A percentile compares a stretch with the other conserved stretches of the same genome.
Conservation (phyloP, 805 yeast species). For the Pichia manshurica region DNA sequence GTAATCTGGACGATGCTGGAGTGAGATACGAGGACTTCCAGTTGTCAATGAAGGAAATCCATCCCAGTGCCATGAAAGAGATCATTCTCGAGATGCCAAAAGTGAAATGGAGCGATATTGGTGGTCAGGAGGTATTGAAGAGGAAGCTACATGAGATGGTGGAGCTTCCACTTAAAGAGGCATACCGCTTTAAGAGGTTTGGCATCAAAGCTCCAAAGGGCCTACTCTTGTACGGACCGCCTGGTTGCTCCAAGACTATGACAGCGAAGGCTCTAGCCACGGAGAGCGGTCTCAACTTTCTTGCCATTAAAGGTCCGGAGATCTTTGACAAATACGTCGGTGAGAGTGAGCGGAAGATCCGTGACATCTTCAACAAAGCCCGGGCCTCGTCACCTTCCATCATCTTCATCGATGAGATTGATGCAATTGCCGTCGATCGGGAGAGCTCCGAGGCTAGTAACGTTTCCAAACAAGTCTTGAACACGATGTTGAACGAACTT, state of each 20-base stretch:
- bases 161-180: slow-evolving; percentile 81
- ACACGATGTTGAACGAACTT: slow-evolving; percentile 87
- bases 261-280: slow-evolving; percentile 95
- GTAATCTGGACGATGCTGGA: slow-evolving; percentile 1
- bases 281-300: slow-evolving; percentile 87
- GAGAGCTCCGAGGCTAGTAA: slow-evolving; percentile 55
- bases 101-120: slow-evolving; percentile 89
- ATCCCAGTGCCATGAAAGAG: slow-evolving; percentile 97
- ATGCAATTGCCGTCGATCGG: slow-evolving; percentile 80
- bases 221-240: slow-evolving; percentile 90
- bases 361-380: slow-evolving; percentile 91
- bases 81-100: slow-evolving; percentile 91
- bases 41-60: slow-evolving; percentile 65
- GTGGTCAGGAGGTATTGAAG: slow-evolving; percentile 86
- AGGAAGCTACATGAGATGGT: slow-evolving; percentile 82
- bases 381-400: slow-evolving; percentile 92
- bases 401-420: slow-evolving; percentile 94
- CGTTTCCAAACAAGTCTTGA: slow-evolving; percentile 78
- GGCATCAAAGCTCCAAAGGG: slow-evolving; percentile 94
- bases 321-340: slow-evolving; percentile 92
- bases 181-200: slow-evolving; percentile 64
- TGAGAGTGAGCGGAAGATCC: slow-evolving; percentile 87
- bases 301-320: slow-evolving; percentile 97
- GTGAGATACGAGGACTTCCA: slow-evolving; percentile 56
- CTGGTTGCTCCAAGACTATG: slow-evolving; percentile 94